Conservation (phyloP, 192 early-diverging fungal genomes). For the Podila verticillata region DNA sequence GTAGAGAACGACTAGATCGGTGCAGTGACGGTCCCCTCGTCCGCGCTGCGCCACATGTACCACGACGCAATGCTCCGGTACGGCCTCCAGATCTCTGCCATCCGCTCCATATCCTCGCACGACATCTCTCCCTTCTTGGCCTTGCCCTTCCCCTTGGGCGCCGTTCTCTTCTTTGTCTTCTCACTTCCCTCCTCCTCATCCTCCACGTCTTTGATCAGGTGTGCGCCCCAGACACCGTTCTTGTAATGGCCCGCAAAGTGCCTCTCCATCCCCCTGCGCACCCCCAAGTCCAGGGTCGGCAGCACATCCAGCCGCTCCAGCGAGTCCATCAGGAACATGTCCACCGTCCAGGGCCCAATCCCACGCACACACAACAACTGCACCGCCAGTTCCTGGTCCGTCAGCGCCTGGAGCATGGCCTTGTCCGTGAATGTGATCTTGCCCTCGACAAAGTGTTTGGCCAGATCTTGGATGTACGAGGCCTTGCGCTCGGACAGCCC, state of each 20-base stretch:
- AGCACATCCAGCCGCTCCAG: conserved; percentile 39
- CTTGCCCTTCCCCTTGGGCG: conserved; percentile 29
- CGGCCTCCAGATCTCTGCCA: conserved; percentile 45
- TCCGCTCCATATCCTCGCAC: conserved; percentile 38
- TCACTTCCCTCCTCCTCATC: neutral
- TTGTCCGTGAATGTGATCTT: conserved; percentile 44
- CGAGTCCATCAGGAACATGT: conserved; percentile 50
- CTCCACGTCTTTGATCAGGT: neutral
- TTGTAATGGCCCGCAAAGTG: conserved; percentile 33
- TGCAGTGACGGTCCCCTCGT: conserved; percentile 14
- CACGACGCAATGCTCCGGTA: conserved; percentile 44
- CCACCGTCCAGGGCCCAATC: conserved; percentile 46
- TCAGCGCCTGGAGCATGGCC: conserved; percentile 21
- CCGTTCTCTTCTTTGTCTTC: conserved; percentile 13
- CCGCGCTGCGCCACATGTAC: conserved; percentile 48
- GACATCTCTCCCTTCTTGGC: conserved; percentile 40
- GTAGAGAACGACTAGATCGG: conserved; percentile 6
- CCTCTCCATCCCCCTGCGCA: conserved; percentile 41
- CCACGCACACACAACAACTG: conserved; percentile 42
- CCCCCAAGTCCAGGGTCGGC: conserved; percentile 34
- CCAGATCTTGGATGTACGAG: conserved; percentile 46
- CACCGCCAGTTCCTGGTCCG: conserved; percentile 27
- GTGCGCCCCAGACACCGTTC: conserved; percentile 37
- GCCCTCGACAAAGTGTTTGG: conserved; percentile 34
- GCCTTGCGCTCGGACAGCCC: conserved; percentile 42